Evolutionary conservation across 768 basidiomycete genomes (phyloP).

Genomic region (Trametes cubensis): DNA sequence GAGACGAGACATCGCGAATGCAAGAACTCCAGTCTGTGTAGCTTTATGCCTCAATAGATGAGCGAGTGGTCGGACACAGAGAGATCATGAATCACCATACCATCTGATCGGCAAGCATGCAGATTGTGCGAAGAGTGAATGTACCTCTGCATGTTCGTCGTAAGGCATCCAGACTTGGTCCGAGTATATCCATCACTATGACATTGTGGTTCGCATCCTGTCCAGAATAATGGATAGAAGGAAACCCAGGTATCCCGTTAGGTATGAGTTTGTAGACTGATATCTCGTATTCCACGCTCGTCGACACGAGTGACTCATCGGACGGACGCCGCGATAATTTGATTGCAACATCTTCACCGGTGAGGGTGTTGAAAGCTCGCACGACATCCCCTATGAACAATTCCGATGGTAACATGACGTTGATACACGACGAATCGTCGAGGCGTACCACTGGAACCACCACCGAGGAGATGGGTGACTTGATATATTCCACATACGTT

Average conservation of each 20-base stretch:
- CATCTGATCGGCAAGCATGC: slow-evolving; percentile 32
- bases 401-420: not conserved
- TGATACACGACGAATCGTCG: not conserved
- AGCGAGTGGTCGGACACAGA: not conserved
- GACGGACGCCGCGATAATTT: slow-evolving; percentile 9
- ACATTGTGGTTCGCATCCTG: slow-evolving; percentile 16
- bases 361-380: not conserved
- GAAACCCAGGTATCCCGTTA: slow-evolving; percentile 18
- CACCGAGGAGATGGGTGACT: not conserved
- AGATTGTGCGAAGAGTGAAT: slow-evolving; percentile 29
- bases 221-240: slow-evolving; percentile 23
- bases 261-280: slow-evolving; percentile 25
- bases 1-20: slow-evolving; percentile 26
- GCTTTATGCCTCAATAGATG: slow-evolving; percentile 9
- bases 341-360: not conserved
- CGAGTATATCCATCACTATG: slow-evolving; percentile 29
- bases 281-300: slow-evolving; percentile 20
- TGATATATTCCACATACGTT: not conserved
- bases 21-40: slow-evolving; percentile 21
- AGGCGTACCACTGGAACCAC: not conserved
- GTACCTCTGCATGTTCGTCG: slow-evolving; percentile 22
- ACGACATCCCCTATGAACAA: not conserved
- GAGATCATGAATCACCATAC: slow-evolving; percentile 7
- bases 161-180: slow-evolving; percentile 26
- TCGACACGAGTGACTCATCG: slow-evolving; percentile 1